Percentiles rank a stretch among this genome's conserved stretches.
Conservation (phyloP, 768 basidiomycete species). For the Calocera viscosa region DNA sequence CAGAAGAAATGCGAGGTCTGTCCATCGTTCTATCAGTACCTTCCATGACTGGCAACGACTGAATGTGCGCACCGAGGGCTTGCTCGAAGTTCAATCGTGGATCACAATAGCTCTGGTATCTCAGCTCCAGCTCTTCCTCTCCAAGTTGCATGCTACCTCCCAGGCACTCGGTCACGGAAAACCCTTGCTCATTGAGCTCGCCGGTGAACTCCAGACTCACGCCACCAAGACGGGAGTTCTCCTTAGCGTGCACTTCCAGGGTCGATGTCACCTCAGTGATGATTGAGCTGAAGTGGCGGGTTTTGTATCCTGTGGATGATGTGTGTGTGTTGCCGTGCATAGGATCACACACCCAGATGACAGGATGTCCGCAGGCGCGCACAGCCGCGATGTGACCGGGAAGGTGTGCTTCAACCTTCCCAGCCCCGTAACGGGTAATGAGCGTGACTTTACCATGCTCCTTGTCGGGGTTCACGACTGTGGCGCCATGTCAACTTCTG, state of each 20-base stretch:
- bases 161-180: conserved; percentile 90
- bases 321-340: conserved; percentile 97
- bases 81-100: conserved; percentile 90
- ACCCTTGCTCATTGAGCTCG: conserved; percentile 79
- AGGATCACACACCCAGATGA: conserved; percentile 91
- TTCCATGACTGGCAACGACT: neutral
- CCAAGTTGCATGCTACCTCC: conserved; percentile 91
- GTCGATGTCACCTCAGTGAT: conserved; percentile 75
- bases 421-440: conserved; percentile 87
- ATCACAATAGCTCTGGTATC: conserved; percentile 94
- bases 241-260: conserved; percentile 63
- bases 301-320: conserved; percentile 71
- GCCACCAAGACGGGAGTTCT: conserved; percentile 60
- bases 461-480: conserved; percentile 78
- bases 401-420: conserved; percentile 54
- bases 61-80: conserved; percentile 54
- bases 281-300: conserved; percentile 78
- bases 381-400: conserved; percentile 73
- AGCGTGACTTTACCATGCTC: conserved; percentile 75
- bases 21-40: neutral
- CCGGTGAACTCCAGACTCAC: conserved; percentile 89
- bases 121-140: conserved; percentile 77
- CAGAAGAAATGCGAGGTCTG: conserved; percentile 76
- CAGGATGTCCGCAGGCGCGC: conserved; percentile 66
- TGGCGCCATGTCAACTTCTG: conserved; percentile 7